Base-by-base conservation (phyloP, 2,329 filamentous ascomycete genomes). In the Xylariales sp. region DNA sequence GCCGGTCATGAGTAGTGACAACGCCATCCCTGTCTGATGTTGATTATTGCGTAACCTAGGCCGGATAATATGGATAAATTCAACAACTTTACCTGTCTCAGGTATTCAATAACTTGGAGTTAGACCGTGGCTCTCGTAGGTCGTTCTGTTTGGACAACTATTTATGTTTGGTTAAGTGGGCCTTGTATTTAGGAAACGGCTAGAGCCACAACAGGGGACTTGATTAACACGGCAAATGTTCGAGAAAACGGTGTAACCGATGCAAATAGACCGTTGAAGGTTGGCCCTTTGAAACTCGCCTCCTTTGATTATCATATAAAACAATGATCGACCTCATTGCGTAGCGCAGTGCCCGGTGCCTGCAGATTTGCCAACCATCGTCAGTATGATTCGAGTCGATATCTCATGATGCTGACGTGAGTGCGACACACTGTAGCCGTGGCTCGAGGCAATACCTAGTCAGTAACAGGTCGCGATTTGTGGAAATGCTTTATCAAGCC, bases 271-370 rank as follows among this genome's bases (percentile, higher is more conserved):
- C 67, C 68, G 53, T 67, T 14, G 30, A 41, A 10, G 16, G 59
- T 34, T 57, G 43, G 68, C 70, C 69, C 68, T 67, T 72, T 75
- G 72, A 75, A 74, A 75, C 73, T 62, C 60, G 69, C 69, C 69
- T 68, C 23, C 56, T 64, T 48, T 46, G 52, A 71, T 63, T 59
- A 52, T 46, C 41, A 54, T 46, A 30, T 28, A 32, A 36, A 28
- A 28, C 48, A 54, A 54, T 30, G 39, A 65, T 65, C 56, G 49
- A 32, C 54, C 34, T 62, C 28, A 34, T 62, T 50, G 36, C 36
- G 16, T 41, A 18, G 32, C 54, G 32, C 12, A n/a, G 61, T 57
- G 30, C 55, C 4, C 41, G n/a, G 18, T 62, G 34, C 30, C 50
- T 60, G 65, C 61, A 59, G 41, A 54, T 49, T 59, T 39, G 28